Evolutionary conservation across 495 filamentous ascomycete genomes (phyloP).

Genomic region (Penicillium crystallinum): DNA sequence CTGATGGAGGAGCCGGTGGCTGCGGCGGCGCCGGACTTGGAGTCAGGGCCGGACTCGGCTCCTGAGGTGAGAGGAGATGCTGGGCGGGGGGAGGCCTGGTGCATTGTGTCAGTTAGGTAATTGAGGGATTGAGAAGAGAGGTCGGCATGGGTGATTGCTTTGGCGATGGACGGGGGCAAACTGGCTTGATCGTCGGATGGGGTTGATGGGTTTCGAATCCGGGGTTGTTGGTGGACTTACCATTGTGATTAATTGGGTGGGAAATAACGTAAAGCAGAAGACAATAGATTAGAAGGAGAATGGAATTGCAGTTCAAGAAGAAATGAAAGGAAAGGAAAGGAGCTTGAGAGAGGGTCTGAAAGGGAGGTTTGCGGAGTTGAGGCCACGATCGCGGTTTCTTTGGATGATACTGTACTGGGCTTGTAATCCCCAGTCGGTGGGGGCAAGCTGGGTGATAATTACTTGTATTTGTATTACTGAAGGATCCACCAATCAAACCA

Average conservation of each 20-base stretch:
- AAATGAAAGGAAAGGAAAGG: conserved; percentile 12
- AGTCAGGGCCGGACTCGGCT: conserved; percentile 45
- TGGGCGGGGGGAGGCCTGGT: conserved; percentile 43
- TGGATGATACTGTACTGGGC: conserved; percentile 19
- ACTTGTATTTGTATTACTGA: conserved; percentile 4
- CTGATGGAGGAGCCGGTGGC: conserved; percentile 59
- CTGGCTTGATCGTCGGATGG: conserved; percentile 6
- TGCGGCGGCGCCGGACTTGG: conserved; percentile 60
- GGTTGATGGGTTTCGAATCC: conserved; percentile 5
- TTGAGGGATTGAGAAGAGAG: neutral
- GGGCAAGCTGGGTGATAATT: neutral
- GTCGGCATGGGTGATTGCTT: neutral
- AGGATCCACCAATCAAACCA: conserved; percentile 15
- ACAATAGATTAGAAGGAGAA: neutral
- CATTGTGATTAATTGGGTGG: conserved; percentile 29
- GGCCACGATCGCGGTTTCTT: conserved; percentile 45
- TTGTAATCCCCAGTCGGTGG: neutral
- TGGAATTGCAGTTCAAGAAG: conserved; percentile 4
- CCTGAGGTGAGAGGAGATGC: conserved; percentile 46
- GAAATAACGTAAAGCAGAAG: conserved; percentile 9
- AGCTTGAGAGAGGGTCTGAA: conserved; percentile 8
- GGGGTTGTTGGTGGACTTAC: conserved; percentile 21
- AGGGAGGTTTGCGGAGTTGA: conserved; percentile 34
- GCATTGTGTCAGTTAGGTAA: conserved; percentile 8
- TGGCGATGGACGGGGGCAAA: neutral